Base-by-base conservation (phyloP, 2,329 filamentous ascomycete genomes). In the Sarocladium strictum region DNA sequence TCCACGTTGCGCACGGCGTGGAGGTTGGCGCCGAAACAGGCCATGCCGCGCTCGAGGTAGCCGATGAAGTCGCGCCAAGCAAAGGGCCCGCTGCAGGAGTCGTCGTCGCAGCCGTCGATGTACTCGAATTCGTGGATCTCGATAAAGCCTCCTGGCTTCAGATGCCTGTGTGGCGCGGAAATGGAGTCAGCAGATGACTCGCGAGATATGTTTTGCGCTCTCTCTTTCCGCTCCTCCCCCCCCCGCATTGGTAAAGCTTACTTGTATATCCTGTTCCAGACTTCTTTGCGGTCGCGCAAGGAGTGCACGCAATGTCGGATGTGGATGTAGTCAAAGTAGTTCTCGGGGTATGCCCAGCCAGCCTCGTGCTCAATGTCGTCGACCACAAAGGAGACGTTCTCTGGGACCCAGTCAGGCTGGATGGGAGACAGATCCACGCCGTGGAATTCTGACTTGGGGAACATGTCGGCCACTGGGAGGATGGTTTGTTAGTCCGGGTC, bases 371-470 rank as follows among this genome's bases (percentile, higher is more conserved):
- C 77, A 53, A 79, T 74, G 59, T 80, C 77, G 61, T 78, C 76
- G 37, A 79, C 73, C 23, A 76, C 70, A 58, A 79, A 79, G 23
- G 72, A 68, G n/a, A 76, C 74, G 54, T 79, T 80, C 53, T 74
- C 69, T 2, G 76, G 76, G 0, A 79, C 75, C 62, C 73, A 76
- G 49, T 73, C 73, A 0, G 77, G 76, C 52, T 80, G 77, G 38
- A 79, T 80, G 1, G 76, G 76, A 1, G 77, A 79, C 2, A 79
- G 64, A 57, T 79, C 77, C 63, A 77, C 71, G 57, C 76, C 76
- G 38, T 73, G 72, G 43, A 80, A 73, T 27, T 63, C 64, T 0
- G 73, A 64, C 1, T 70, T 67, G 3, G 74, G 73, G 54, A 75
- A 79, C 29, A 64, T 64, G 54, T 80, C 76, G 54, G 72, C 76